These are phyloP conservation scores for Tolypocladium ovalisporum DNA, from an alignment of 2,329 filamentous ascomycete species.

Conservation along the genomic window DNA sequence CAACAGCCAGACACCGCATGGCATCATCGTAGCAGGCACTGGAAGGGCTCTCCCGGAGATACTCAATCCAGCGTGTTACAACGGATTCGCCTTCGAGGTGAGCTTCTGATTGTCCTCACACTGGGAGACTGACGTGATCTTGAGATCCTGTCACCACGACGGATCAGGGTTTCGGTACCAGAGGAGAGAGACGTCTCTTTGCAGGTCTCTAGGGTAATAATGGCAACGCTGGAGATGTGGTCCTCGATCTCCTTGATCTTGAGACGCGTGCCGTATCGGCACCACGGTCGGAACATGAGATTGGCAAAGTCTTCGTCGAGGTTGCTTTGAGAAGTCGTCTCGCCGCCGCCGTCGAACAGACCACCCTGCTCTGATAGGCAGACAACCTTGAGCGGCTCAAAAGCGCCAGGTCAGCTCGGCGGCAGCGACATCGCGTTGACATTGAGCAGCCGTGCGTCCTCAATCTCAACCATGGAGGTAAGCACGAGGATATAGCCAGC, in stretches of 20 bases:
- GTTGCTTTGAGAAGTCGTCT: slow-evolving; percentile 96
- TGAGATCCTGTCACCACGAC: slow-evolving; percentile 81
- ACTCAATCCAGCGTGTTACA: slow-evolving; percentile 77
- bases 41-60: slow-evolving; percentile 67
- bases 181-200: slow-evolving; percentile 94
- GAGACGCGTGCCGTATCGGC: slow-evolving; percentile 83
- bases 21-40: slow-evolving; percentile 90
- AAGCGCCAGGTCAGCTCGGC: slow-evolving; percentile 78
- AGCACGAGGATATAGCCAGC: slow-evolving; percentile 87
- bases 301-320: slow-evolving; percentile 91
- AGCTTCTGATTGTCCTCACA: slow-evolving; percentile 68
- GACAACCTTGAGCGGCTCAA: slow-evolving; percentile 94
- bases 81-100: slow-evolving; percentile 70
- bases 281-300: slow-evolving; percentile 90
- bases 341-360: slow-evolving; percentile 81
- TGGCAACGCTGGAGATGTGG: slow-evolving; percentile 92
- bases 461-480: slow-evolving; percentile 91
- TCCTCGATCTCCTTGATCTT: slow-evolving; percentile 99
- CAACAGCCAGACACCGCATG: slow-evolving; percentile 86
- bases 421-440: slow-evolving; percentile 97
- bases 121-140: slow-evolving; percentile 58
- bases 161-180: slow-evolving; percentile 85
- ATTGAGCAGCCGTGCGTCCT: slow-evolving; percentile 86
- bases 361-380: slow-evolving; percentile 98
- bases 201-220: slow-evolving; percentile 94